These are phyloP conservation scores for Remersonia thermophila DNA, from an alignment of 2,329 filamentous ascomycete genomes.

Conservation along the genomic window DNA sequence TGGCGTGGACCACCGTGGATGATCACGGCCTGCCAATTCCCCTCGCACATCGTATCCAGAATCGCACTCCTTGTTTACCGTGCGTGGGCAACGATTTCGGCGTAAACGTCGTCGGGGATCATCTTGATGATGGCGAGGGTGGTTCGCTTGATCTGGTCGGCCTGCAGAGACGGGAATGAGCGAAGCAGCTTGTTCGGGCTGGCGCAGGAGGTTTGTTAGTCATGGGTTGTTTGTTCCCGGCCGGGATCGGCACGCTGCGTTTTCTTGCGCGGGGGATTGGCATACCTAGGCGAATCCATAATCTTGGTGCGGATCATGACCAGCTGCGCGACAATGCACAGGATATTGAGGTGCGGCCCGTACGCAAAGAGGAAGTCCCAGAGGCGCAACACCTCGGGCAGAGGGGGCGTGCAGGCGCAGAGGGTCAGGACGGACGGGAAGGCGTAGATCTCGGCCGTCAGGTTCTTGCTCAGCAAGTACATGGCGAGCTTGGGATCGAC, in stretches of 20 bases:
- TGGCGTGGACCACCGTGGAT: too few species aligned
- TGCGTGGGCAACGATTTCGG: slow-evolving; percentile 79
- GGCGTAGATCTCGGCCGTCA: slow-evolving; percentile 89
- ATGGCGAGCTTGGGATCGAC: slow-evolving; percentile 79
- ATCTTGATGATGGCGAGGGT: slow-evolving; percentile 79
- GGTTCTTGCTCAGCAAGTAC: slow-evolving; percentile 73
- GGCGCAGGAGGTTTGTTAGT: slow-evolving; percentile 17
- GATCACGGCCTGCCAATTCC: too few species aligned
- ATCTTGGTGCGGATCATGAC: slow-evolving; percentile 79
- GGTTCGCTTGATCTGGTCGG: slow-evolving; percentile 70
- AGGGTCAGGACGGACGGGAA: slow-evolving; percentile 92
- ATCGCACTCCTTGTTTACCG: too few species aligned
- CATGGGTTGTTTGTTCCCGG: too few species aligned
- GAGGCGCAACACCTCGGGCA: slow-evolving; percentile 82
- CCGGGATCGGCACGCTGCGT: too few species aligned
- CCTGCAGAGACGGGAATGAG: slow-evolving; percentile 72
- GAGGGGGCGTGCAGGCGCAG: slow-evolving; percentile 86
- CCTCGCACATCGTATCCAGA: too few species aligned
- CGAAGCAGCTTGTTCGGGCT: slow-evolving; percentile 90
- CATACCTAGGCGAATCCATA: slow-evolving; percentile 69
- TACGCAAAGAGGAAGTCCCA: slow-evolving; percentile 99
- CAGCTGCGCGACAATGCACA: slow-evolving; percentile 93
- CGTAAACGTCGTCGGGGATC: slow-evolving; percentile 82
- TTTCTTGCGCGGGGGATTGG: too few species aligned
- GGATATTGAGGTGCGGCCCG: slow-evolving; percentile 83